Conservation (phyloP, 495 filamentous ascomycete species). For the Aeminium ludgeri region DNA sequence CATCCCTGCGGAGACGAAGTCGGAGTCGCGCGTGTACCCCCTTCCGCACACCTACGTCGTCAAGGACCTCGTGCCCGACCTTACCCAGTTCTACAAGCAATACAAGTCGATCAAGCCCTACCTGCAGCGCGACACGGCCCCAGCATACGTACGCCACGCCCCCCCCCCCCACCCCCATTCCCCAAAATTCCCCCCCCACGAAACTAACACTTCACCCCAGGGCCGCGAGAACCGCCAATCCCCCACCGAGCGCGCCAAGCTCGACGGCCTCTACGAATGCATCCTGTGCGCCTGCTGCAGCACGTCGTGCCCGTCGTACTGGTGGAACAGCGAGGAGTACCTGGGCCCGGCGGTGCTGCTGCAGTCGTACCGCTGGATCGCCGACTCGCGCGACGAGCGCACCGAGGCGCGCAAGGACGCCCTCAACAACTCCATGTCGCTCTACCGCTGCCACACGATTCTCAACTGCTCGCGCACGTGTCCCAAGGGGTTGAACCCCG, state of each 20-base stretch:
- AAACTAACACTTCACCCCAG: conserved; percentile 20
- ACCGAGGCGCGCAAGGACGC: conserved; percentile 71
- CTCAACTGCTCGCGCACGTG: conserved; percentile 94
- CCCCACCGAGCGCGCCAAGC: conserved; percentile 80
- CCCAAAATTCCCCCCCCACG: conserved; percentile 1
- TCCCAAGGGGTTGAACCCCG: conserved; percentile 96
- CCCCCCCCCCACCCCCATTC: not conserved
- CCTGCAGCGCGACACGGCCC: conserved; percentile 67
- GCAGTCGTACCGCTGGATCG: conserved; percentile 93
- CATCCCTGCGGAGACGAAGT: conserved; percentile 64
- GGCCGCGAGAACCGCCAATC: conserved; percentile 81
- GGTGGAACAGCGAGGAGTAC: conserved; percentile 99
- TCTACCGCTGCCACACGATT: conserved; percentile 98
- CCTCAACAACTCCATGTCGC: conserved; percentile 93
- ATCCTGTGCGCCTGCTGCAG: conserved; percentile 99
- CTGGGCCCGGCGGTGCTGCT: conserved; percentile 89
- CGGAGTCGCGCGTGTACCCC: conserved; percentile 90
- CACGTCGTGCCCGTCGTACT: conserved; percentile 95
- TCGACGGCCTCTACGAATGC: conserved; percentile 97
- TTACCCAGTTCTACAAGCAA: conserved; percentile 99
- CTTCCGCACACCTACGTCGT: conserved; percentile 97
- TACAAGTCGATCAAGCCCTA: conserved; percentile 99
- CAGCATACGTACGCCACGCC: conserved; percentile 25
- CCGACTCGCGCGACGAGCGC: conserved; percentile 79
- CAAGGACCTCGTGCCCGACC: conserved; percentile 93